Conservation (phyloP, 805 yeast species). For the Pichia manshurica region DNA sequence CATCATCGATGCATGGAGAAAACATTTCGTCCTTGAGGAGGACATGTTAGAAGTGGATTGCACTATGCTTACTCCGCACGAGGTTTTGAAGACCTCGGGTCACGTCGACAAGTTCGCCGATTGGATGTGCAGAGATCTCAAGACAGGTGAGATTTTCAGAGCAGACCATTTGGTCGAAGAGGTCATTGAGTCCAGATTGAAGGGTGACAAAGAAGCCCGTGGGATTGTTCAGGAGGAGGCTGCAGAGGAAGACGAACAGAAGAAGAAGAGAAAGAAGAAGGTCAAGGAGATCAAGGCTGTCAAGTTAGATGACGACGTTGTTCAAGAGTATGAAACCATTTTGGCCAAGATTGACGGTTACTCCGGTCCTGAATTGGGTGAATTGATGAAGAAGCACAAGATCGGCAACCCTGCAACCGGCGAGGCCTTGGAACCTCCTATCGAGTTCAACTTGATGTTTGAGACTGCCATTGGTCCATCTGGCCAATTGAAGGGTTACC, state of each 20-base stretch:
- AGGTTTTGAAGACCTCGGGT: conserved; percentile 96
- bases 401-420: conserved; percentile 91
- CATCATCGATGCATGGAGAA: conserved; percentile 92
- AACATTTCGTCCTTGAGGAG: conserved; percentile 94
- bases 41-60: conserved; percentile 98
- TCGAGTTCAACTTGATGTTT: conserved; percentile 96
- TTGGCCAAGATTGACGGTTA: conserved; percentile 94
- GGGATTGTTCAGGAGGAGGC: conserved; percentile 65
- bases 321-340: conserved; percentile 74
- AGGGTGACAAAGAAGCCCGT: conserved; percentile 96
- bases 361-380: conserved; percentile 89
- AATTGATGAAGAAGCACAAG: conserved; percentile 71
- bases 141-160: conserved; percentile 96
- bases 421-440: conserved; percentile 81
- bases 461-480: conserved; percentile 99
- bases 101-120: conserved; percentile 99
- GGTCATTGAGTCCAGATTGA: conserved; percentile 90
- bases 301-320: conserved; percentile 76
- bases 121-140: conserved; percentile 96
- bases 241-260: conserved; percentile 64
- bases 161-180: conserved; percentile 98
- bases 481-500: conserved; percentile 89
- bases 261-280: conserved; percentile 91
- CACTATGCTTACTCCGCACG: conserved; percentile 96
- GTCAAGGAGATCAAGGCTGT: conserved; percentile 90